phyloP scores from a whole-genome alignment of 2,329 filamentous ascomycete species.

The Aspergillus caelatus region DNA sequence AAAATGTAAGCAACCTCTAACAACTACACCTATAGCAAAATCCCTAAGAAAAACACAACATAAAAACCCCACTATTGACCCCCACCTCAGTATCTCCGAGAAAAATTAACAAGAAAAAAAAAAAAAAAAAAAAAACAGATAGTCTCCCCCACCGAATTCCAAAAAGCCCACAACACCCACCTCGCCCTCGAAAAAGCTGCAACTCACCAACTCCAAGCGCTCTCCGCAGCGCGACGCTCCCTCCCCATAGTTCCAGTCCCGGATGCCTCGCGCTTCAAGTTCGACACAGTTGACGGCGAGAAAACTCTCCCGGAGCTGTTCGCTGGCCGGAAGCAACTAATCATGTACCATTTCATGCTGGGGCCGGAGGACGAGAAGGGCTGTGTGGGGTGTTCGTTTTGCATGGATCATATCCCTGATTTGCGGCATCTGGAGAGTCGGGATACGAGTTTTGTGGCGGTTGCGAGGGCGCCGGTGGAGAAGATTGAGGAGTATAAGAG shows the following conservation, averaged over 20 bases:
- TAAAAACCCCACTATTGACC: too few species aligned
- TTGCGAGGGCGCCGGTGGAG: not conserved
- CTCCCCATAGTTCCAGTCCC: slow-evolving; percentile 47
- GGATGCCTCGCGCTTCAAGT: slow-evolving; percentile 41
- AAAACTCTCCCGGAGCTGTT: slow-evolving; percentile 30
- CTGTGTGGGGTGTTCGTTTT: slow-evolving; percentile 45
- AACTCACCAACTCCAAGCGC: slow-evolving; percentile 17
- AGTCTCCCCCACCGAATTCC: slow-evolving; percentile 11
- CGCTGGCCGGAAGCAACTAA: slow-evolving; percentile 29
- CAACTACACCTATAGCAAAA: too few species aligned
- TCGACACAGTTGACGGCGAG: slow-evolving; percentile 25
- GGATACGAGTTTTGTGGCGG: slow-evolving; percentile 7
- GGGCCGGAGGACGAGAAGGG: slow-evolving; percentile 35
- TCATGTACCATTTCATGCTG: slow-evolving; percentile 54
- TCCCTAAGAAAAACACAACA: too few species aligned
- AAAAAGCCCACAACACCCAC: slow-evolving; percentile 14
- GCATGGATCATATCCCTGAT: slow-evolving; percentile 43
- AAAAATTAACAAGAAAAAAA: too few species aligned
- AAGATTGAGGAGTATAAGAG: slow-evolving; percentile 35
- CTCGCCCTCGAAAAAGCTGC: slow-evolving; percentile 20
- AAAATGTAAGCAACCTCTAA: not conserved
- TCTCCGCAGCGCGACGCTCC: slow-evolving; percentile 35
- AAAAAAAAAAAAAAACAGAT: not conserved
- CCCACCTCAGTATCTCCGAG: too few species aligned
- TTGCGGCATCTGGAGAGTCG: slow-evolving; percentile 19